phyloP scores from a whole-genome alignment of 2,329 filamentous ascomycete genomes.

The Fusarium ambrosium region DNA sequence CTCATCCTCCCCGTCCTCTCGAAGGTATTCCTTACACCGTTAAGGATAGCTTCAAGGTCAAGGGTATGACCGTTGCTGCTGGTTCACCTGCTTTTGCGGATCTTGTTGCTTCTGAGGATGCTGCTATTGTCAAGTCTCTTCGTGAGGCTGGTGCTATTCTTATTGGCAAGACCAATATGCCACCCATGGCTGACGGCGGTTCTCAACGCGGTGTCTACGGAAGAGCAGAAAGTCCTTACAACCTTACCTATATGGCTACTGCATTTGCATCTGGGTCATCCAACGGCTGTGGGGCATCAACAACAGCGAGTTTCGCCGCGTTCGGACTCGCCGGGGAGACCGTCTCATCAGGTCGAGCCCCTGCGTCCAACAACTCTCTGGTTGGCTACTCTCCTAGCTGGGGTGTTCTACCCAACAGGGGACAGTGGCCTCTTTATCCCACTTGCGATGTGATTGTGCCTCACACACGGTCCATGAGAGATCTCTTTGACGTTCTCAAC shows the following conservation, averaged over 20 bases:
- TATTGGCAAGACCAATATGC: conserved; percentile 69
- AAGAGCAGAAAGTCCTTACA: conserved; percentile 69
- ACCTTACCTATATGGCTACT: conserved; percentile 64
- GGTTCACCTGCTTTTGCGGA: conserved; percentile 68
- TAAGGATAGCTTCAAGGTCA: conserved; percentile 70
- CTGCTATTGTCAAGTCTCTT: conserved; percentile 62
- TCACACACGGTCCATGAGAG: conserved; percentile 63
- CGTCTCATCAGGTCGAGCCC: conserved; percentile 68
- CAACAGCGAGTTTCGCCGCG: conserved; percentile 62
- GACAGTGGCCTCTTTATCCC: conserved; percentile 68
- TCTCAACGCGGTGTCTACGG: conserved; percentile 70
- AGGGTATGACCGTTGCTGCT: conserved; percentile 65
- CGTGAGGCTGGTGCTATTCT: conserved; percentile 52
- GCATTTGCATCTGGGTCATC: conserved; percentile 71
- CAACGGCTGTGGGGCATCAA: conserved; percentile 67
- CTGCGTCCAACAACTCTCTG: conserved; percentile 68
- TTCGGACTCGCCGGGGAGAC: conserved; percentile 70
- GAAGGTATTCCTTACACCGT: conserved; percentile 71
- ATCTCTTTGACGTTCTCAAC: conserved; percentile 64
- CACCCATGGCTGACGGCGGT: conserved; percentile 69
- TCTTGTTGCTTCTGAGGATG: conserved; percentile 65
- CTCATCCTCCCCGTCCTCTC: conserved; percentile 46
- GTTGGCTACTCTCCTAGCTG: conserved; percentile 69
- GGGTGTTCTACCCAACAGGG: conserved; percentile 64
- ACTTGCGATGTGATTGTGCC: conserved; percentile 69